Evolutionary conservation across 495 filamentous ascomycete genomes (phyloP).

Genomic region (Tricharina praecox): DNA sequence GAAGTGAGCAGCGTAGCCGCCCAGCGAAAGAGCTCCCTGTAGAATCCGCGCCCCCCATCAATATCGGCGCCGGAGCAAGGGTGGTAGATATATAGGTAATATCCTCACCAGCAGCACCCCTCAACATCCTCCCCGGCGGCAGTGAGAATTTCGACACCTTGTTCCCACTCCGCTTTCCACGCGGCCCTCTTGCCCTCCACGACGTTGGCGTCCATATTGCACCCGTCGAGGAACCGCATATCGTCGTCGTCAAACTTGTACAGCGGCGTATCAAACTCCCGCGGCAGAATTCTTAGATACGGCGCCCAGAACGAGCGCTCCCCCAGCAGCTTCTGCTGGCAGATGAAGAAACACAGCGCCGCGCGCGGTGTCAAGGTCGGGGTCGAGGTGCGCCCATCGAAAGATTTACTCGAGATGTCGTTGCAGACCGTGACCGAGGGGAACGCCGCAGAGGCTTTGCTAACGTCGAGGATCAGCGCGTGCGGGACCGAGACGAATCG

Average conservation of each 20-base stretch:
- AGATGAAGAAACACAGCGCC: conserved; percentile 37
- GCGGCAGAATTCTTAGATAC: conserved; percentile 42
- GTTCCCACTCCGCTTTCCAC: conserved; percentile 38
- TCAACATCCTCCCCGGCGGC: conserved; percentile 5
- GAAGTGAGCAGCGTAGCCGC: conserved; percentile 47
- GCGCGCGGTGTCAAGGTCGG: conserved; percentile 10
- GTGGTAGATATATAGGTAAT: too few species aligned
- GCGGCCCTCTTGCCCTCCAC: conserved; percentile 29
- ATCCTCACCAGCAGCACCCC: too few species aligned
- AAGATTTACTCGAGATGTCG: too few species aligned
- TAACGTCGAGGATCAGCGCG: conserved; percentile 15
- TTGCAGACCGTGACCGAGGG: conserved; percentile 8
- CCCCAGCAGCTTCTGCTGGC: conserved; percentile 37
- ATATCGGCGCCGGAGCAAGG: too few species aligned
- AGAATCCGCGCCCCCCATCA: conserved; percentile 16
- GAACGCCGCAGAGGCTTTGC: conserved; percentile 12
- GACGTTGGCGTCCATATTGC: conserved; percentile 36
- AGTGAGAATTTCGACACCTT: conserved; percentile 28
- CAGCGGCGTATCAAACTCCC: conserved; percentile 39
- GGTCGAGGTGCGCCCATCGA: not conserved
- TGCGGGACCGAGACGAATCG: conserved; percentile 18
- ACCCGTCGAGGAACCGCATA: conserved; percentile 41
- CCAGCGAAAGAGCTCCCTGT: conserved; percentile 48
- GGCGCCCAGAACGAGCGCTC: conserved; percentile 43
- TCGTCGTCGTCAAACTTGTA: conserved; percentile 40